A percentile compares a stretch with the other conserved stretches of the same genome.
These are phyloP conservation scores for Exophiala bonariae DNA, from an alignment of 2,329 filamentous ascomycete genomes.

Conservation along the genomic window DNA sequence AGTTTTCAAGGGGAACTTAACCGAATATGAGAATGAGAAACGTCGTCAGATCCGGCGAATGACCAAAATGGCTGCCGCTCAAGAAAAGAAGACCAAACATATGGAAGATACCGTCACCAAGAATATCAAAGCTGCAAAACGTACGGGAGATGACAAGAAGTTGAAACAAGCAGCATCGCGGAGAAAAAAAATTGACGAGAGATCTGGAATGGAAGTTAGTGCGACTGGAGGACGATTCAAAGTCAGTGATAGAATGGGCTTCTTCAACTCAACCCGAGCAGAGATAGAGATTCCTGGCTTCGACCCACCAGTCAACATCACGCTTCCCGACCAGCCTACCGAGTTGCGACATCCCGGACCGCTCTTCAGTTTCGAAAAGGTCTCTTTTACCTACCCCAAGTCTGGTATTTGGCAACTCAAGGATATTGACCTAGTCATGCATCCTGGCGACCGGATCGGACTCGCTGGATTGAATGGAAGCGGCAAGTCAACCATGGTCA, in stretches of 20 bases:
- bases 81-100: conserved; percentile 77
- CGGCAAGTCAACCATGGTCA: conserved; percentile 78
- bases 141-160: conserved; percentile 80
- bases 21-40: conserved; percentile 67
- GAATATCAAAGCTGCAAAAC: conserved; percentile 73
- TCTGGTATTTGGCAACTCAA: conserved; percentile 53
- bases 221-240: conserved; percentile 76
- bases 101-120: conserved; percentile 75
- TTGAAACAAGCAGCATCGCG: conserved; percentile 80
- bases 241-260: conserved; percentile 74
- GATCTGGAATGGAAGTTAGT: conserved; percentile 74
- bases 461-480: conserved; percentile 77
- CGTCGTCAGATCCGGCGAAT: conserved; percentile 64
- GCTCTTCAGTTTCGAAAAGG: conserved; percentile 69
- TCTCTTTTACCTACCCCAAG: conserved; percentile 63
- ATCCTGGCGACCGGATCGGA: conserved; percentile 72
- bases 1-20: conserved; percentile 74
- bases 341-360: conserved; percentile 75
- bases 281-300: conserved; percentile 71
- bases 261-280: conserved; percentile 56
- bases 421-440: conserved; percentile 67
- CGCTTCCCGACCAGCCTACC: conserved; percentile 29
- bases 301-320: conserved; percentile 37
- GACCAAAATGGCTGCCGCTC: conserved; percentile 74
- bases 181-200: conserved; percentile 80